Percentiles rank a stretch among this genome's conserved stretches.
phyloP scores from a whole-genome alignment of 106 monocot genomes.

The Dioscorea dumetorum region DNA sequence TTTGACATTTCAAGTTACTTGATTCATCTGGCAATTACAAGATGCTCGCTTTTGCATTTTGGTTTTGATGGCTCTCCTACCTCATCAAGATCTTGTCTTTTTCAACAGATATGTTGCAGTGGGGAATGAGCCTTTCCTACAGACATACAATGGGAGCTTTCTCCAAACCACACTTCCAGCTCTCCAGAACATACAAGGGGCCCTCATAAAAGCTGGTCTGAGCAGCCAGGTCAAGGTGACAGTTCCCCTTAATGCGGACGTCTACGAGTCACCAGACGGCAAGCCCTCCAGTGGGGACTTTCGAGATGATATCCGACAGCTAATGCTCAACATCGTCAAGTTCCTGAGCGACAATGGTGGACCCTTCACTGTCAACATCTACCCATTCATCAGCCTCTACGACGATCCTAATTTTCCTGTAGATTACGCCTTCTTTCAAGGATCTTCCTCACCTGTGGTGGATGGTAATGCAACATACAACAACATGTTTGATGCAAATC shows the following conservation, averaged over 20 bases:
- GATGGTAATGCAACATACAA: constrained; percentile 46
- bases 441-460: constrained; percentile 23
- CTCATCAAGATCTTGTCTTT: no score
- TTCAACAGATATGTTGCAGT: constrained; percentile 58
- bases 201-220: constrained; percentile 74
- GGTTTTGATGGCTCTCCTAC: no score
- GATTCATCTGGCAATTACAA: no score
- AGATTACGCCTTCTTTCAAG: constrained; percentile 87
- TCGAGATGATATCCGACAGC: constrained; percentile 61
- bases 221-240: constrained; percentile 69
- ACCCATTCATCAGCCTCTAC: constrained; percentile 92
- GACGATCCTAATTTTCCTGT: constrained; percentile 67
- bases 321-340: constrained; percentile 67
- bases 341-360: constrained; percentile 69
- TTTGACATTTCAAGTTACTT: no score
- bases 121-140: constrained; percentile 66
- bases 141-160: constrained; percentile 47
- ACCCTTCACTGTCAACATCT: constrained; percentile 84
- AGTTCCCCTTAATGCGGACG: constrained; percentile 78
- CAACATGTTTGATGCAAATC: constrained; percentile 82
- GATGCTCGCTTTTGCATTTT: no score
- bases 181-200: constrained; percentile 77
- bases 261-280: constrained; percentile 47
- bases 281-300: constrained; percentile 83
- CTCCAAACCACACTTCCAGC: constrained; percentile 55